A percentile compares a stretch with the other conserved stretches of the same genome.
These are phyloP conservation scores for Boletus bicolor DNA, from an alignment of 768 basidiomycete genomes.

Conservation along the genomic window DNA sequence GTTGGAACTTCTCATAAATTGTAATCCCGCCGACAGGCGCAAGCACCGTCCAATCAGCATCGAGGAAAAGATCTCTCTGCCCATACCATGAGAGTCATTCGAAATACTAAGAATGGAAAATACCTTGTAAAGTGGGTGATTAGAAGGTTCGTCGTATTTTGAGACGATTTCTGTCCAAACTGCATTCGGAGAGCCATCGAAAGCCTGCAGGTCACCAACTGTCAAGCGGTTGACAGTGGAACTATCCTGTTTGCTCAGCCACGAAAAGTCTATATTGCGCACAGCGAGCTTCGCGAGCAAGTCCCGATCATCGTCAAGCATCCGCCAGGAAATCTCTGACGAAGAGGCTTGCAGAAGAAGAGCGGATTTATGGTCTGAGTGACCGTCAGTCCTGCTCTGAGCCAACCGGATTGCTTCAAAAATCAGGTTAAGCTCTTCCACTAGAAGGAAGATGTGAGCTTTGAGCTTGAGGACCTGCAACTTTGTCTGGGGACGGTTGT, in stretches of 20 bases:
- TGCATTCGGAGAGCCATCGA: slow-evolving; percentile 81
- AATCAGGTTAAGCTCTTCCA: slow-evolving; percentile 77
- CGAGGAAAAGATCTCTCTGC: slow-evolving; percentile 69
- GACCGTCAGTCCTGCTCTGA: slow-evolving; percentile 69
- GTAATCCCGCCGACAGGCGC: slow-evolving; percentile 92
- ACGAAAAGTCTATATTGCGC: slow-evolving; percentile 71
- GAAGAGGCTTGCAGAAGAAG: slow-evolving; percentile 78
- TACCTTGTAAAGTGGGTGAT: slow-evolving; percentile 72
- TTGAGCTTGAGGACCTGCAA: slow-evolving; percentile 64
- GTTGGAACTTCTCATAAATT: slow-evolving; percentile 78
- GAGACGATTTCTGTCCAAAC: slow-evolving; percentile 85
- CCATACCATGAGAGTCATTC: slow-evolving; percentile 6
- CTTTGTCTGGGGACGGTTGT: slow-evolving; percentile 38
- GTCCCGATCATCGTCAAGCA: slow-evolving; percentile 71
- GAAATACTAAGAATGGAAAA: not conserved
- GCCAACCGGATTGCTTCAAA: slow-evolving; percentile 85
- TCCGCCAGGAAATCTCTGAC: slow-evolving; percentile 86
- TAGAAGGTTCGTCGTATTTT: slow-evolving; percentile 67
- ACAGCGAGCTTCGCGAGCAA: slow-evolving; percentile 86
- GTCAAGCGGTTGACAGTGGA: slow-evolving; percentile 76
- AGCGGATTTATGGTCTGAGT: slow-evolving; percentile 72
- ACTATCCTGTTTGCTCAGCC: slow-evolving; percentile 85
- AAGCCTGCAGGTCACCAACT: slow-evolving; percentile 76
- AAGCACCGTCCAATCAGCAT: slow-evolving; percentile 78
- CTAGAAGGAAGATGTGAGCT: slow-evolving; percentile 66